Evolutionary conservation across 768 basidiomycete genomes (phyloP).

Genomic region (Suillus hirtellus): DNA sequence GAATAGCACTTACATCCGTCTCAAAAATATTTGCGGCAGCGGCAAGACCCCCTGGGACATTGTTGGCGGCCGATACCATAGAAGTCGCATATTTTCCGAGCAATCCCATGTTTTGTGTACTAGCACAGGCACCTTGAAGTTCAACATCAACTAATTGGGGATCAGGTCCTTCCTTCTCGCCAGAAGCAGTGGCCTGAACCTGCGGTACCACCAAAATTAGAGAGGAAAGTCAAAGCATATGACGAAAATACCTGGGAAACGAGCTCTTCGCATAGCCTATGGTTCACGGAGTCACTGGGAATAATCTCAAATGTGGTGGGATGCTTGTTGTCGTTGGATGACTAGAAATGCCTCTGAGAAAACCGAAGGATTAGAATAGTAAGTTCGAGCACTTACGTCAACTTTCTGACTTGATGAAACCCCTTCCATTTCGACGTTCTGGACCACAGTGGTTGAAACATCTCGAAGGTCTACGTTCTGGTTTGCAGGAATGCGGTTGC

Average conservation of each 20-base stretch:
- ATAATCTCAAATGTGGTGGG: too few relatives aligned
- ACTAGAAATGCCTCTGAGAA: not conserved
- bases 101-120: not conserved
- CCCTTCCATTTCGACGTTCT: not conserved
- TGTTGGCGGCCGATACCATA: not conserved
- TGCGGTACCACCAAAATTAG: not conserved
- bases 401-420: too few relatives aligned
- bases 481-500: not conserved
- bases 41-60: not conserved
- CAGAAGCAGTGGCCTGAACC: not conserved
- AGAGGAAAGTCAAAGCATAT: not conserved
- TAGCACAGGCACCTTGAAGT: not conserved
- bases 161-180: not conserved
- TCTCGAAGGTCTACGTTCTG: not conserved
- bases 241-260: too few relatives aligned
- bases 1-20: not conserved
- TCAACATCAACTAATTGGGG: not conserved
- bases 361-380: not conserved
- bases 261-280: too few relatives aligned
- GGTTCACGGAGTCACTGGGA: too few relatives aligned
- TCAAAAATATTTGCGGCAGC: not conserved
- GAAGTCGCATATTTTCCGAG: not conserved
- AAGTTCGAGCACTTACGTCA: not conserved
- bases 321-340: too few relatives aligned
- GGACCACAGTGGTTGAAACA: not conserved